These are phyloP conservation scores for Suhomyces kilbournensis DNA, from an alignment of 805 yeast species.

Conservation along the genomic window DNA sequence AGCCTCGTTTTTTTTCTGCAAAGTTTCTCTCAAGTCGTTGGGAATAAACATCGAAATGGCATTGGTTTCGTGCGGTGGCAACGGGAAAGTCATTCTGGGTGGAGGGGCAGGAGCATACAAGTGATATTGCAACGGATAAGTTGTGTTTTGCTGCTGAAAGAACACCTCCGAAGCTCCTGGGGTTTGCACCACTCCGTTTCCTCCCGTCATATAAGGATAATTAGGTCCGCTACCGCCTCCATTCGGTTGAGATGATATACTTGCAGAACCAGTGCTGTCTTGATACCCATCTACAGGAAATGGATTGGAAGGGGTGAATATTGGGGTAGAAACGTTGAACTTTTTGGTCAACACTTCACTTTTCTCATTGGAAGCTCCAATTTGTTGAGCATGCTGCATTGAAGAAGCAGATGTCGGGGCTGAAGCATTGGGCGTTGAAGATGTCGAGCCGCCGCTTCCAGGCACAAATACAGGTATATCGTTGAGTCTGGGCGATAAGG, in stretches of 20 bases:
- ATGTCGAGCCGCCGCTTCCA: conserved; percentile 1
- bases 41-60: conserved; percentile 70
- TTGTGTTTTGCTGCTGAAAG: conserved; percentile 16
- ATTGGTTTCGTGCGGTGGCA: conserved; percentile 69
- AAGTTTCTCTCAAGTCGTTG: conserved; percentile 63
- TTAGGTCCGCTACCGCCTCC: background rate
- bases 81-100: conserved; percentile 58
- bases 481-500: conserved; percentile 48
- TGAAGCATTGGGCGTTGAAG: background rate
- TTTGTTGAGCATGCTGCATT: background rate
- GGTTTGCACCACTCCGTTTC: conserved; percentile 8
- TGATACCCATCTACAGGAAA: background rate
- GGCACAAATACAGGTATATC: conserved; percentile 52
- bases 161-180: conserved; percentile 19
- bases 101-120: conserved; percentile 88
- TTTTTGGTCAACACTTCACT: conserved; percentile 14
- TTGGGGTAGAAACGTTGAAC: conserved; percentile 39
- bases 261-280: background rate
- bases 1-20: conserved; percentile 76
- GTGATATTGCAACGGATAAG: conserved; percentile 71
- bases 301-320: conserved; percentile 31
- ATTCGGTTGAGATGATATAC: background rate
- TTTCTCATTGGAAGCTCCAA: background rate
- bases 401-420: background rate
- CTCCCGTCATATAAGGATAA: conserved; percentile 22